Evolutionary conservation across 257 asterid genomes (phyloP), one percentile per base, ranked within the genome.

Genomic region (Cinchona pubescens): DNA sequence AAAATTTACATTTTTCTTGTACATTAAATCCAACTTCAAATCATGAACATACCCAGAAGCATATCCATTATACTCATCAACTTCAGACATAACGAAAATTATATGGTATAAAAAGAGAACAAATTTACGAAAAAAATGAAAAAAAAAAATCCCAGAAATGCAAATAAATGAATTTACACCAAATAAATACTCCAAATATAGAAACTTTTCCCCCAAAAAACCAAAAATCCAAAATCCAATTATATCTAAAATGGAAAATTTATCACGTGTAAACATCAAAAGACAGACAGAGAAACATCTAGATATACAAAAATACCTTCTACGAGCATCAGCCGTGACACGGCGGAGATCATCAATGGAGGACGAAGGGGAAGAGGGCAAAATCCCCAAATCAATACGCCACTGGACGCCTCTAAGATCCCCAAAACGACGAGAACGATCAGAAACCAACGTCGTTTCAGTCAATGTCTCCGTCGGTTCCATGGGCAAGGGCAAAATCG

Each of bases 341-440:
- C 96, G 88, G 51, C 99, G 97, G 82, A 95, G 92, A 83, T 92
- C 93, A 43, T 91, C 96, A 27, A 88, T 74, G 51, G 98, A 82
- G 13, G 93, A 82, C 55, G 91, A 81, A 65, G 87, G 82, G 25
- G 93, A 85, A 82, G 91, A 80, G 14, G 98, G 95, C 74, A 94
- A 86, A 85, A 92, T 90, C 72, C 97, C 99, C 93, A 95, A 88
- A 86, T 88, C 89, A 64, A 92, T 82, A 64, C 99, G 97, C 99
- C 99, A 95, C 87, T 77, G 89, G 27, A 92, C 90, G 68, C 99
- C 93, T 92, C 99, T 86, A 11, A 95, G 91, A 83, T 87, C 86
- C 58, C 81, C 80, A 79, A 87, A 89, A 63, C 85, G 82, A 75
- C 84, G 82, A 15, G 85, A 83, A 69, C 19, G 72, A 42, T 62